Evolutionary conservation across 2,329 filamentous ascomycete species (phyloP), one percentile per base, ranked within the genome.

Genomic region (Verticillium longisporum): DNA sequence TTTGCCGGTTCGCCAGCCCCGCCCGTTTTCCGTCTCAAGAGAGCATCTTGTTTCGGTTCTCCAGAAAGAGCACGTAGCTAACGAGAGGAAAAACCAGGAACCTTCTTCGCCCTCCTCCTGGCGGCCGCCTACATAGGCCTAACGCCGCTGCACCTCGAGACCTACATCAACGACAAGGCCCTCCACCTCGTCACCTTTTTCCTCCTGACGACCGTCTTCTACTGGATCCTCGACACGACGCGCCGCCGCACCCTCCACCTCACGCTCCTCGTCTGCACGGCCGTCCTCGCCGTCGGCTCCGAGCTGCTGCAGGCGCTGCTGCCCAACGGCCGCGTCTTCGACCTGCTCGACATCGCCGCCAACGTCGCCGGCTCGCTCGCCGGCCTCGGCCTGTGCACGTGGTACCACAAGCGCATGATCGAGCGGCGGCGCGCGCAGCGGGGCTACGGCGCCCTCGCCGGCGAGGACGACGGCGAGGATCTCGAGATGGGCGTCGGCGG

Each of bases 341-440:
- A 99, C 70, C 77, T 89, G 57, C 91, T 88, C 70, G 92, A 98
- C 72, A 91, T 99, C 64, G 80, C 92, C 59, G 92, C 93, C 70
- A 99, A 99, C 73, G 75, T 97, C 0, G 77, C 91, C 50, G 95
- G 95, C 53, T 94, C 90, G 65, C 75, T 90, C 14, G 78, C 81
- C 0, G 92, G 85, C 0, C 72, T 97, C 21, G 88, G 82, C 0
- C 73, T 96, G 21, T 96, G 91, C 72, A 88, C 87, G 61, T 94
- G 91, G 90, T 99, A 99, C 73, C 95, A 99, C 76, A 89, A 90
- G 71, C 88, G 95, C 62, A 98, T 98, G 92, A 79, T 98, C 45
- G 94, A 98, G 74, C 84, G 95, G 64, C 91, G 90, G 72, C 84
- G 93, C 63, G 80, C 86, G 69, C 86, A 85, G 60, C 90, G 90